Conservation (phyloP, 176 grass and related monocot genomes). For the Puccinellia tenuiflora region DNA sequence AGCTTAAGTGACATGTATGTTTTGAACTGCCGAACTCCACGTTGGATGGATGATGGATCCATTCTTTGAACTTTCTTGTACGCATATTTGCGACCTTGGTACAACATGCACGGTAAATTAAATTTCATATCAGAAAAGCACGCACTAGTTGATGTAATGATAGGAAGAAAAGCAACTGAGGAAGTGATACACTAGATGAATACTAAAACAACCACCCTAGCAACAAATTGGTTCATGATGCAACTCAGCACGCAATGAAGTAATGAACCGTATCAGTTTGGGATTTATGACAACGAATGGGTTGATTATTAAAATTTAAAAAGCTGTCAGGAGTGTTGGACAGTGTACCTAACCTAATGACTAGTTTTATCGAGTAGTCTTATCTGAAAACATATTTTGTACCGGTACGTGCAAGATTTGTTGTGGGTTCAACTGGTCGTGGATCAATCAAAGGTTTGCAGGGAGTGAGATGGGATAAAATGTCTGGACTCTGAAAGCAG, state of each 20-base stretch:
- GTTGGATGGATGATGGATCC: slow-evolving; percentile 50
- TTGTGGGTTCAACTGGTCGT: not conserved
- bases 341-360: not conserved
- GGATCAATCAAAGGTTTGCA: not conserved
- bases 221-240: not conserved
- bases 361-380: not conserved
- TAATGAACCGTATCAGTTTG: not conserved
- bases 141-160: slow-evolving; percentile 12
- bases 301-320: not conserved
- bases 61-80: slow-evolving; percentile 49
- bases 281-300: not conserved
- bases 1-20: slow-evolving; percentile 53
- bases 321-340: not conserved
- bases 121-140: slow-evolving; percentile 32
- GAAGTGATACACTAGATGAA: not conserved
- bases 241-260: slow-evolving; percentile 4
- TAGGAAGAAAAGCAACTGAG: not conserved
- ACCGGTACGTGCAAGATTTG: not conserved
- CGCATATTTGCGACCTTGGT: slow-evolving; percentile 47
- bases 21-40: slow-evolving; percentile 56
- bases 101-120: not conserved
- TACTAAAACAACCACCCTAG: not conserved
- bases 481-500: slow-evolving; percentile 3
- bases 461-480: not conserved
- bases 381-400: not conserved